Base-by-base conservation (phyloP, 805 yeast species). In the Wickerhamomyces pijperi region DNA sequence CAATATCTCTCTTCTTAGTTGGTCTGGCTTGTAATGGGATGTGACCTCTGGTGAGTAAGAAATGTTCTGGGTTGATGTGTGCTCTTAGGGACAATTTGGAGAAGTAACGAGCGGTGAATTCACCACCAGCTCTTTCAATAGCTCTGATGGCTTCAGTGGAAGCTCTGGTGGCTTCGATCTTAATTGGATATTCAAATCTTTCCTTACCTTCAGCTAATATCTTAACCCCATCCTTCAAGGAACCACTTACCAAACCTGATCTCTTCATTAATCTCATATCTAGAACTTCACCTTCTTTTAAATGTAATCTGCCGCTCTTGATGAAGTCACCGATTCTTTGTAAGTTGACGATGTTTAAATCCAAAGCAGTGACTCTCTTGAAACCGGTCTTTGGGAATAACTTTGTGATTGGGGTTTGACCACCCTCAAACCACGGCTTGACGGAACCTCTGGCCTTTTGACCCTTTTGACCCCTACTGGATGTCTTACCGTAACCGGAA, bases 381-480 rank as follows among this genome's bases (percentile, higher is more conserved):
- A 87, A 87, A 8, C 97, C 97, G 43, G 80, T 67, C 57, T 90
- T 90, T 37, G 48, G 97, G 95, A 61, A 85, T 78, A 48, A 82
- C 65, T 60, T 82, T 74, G 60, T 77, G 76, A 55, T 81, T 19
- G 97, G 97, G 2, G 97, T 92, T 59, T 92, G 98, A 58, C 98
- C 97, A 76, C 98, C 98, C 68, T 92, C 98, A 58, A 90, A 86
- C 90, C 94, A 85, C 42, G 82, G 75, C 41, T 87, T 90, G 23
- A 90, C 90, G 33, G 79, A 74, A 31, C 90, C 83, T 63, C 97
- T 76, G 11, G 97, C 96, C 65, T 90, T 90, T 60, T 90, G 97
- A 76, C 98, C 98, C 65, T 92, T 92, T 55, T 85, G 95, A 69
- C 98, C 98, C 60, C 97, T 74, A 36, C 95, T 95, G 6, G 97